Evolutionary conservation across 73 alveolate genomes (phyloP).

Genomic region (Blepharisma japonicum): DNA sequence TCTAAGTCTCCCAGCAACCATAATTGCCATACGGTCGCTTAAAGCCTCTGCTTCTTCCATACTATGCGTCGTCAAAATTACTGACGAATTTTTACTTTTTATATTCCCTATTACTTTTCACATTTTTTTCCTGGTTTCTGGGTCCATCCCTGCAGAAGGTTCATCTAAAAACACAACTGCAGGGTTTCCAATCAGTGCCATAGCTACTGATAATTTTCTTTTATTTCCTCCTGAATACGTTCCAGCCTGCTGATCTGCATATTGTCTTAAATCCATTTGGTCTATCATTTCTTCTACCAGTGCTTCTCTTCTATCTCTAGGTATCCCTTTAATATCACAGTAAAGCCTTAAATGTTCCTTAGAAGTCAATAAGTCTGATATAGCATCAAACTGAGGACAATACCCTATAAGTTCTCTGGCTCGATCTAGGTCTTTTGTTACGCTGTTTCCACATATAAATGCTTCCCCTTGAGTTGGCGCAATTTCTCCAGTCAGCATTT

Average conservation of each 20-base stretch:
- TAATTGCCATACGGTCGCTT: conserved; percentile 78
- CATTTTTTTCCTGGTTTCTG: conserved; percentile 96
- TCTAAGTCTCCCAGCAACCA: conserved; percentile 62
- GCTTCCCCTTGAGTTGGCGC: conserved; percentile 83
- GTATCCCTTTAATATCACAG: conserved; percentile 93
- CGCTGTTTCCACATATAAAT: conserved; percentile 79
- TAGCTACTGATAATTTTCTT: conserved; percentile 97
- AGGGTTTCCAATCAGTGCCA: conserved; percentile 98
- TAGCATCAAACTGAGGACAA: conserved; percentile 97
- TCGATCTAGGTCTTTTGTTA: conserved; percentile 61
- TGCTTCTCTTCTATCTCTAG: conserved; percentile 54
- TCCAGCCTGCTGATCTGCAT: conserved; percentile 80
- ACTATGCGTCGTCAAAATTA: conserved; percentile 90
- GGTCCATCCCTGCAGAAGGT: conserved; percentile 99
- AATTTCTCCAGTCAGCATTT: conserved; percentile 90
- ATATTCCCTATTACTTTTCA: conserved; percentile 94
- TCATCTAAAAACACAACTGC: conserved; percentile 98
- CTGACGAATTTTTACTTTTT: conserved; percentile 81
- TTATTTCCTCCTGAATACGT: conserved; percentile 95
- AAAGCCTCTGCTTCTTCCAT: conserved; percentile 98
- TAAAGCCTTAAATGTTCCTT: conserved; percentile 93
- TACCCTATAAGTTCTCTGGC: conserved; percentile 93
- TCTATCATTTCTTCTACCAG: conserved; percentile 72
- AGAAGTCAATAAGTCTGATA: conserved; percentile 87
- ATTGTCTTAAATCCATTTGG: conserved; percentile 83